Evolutionary conservation across 257 asterid species (phyloP).

Genomic region (Ilex aquifolium): DNA sequence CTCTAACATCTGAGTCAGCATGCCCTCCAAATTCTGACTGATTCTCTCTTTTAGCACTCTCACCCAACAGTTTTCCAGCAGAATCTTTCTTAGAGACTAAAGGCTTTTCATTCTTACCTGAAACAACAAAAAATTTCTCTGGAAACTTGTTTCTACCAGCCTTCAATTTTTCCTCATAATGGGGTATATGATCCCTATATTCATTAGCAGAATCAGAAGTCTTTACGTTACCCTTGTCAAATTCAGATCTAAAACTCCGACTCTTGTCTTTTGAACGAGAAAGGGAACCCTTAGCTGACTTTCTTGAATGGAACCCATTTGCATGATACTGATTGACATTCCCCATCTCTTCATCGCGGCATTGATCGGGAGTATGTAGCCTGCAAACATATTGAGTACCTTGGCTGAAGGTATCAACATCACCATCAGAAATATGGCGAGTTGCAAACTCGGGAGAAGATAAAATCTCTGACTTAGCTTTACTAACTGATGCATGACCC

Average conservation of each 20-base stretch:
- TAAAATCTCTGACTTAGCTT: conserved; percentile 16
- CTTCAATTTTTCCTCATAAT: conserved; percentile 49
- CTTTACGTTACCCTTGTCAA: conserved; percentile 38
- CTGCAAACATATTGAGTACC: conserved; percentile 29
- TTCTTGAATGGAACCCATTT: conserved; percentile 40
- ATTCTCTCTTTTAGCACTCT: conserved; percentile 38
- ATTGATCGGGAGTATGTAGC: conserved; percentile 35
- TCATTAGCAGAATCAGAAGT: conserved; percentile 38
- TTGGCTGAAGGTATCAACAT: conserved; percentile 25
- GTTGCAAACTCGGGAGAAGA: conserved; percentile 21
- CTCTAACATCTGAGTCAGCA: conserved; percentile 24
- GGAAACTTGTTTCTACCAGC: conserved; percentile 52
- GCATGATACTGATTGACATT: conserved; percentile 30
- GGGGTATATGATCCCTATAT: conserved; percentile 28
- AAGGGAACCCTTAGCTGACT: conserved; percentile 56
- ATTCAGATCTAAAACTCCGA: conserved; percentile 43
- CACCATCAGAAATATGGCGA: conserved; percentile 21
- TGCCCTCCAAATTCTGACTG: conserved; percentile 33
- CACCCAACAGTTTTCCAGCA: conserved; percentile 42
- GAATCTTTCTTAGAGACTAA: conserved; percentile 43
- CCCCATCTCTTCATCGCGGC: conserved; percentile 35
- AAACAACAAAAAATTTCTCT: conserved; percentile 40
- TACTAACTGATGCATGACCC: conserved; percentile 16
- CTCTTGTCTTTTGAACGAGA: conserved; percentile 57
- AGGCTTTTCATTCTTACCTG: conserved; percentile 41